Evolutionary conservation across 768 basidiomycete species (phyloP).

Genomic region (Collybiopsis confluens): DNA sequence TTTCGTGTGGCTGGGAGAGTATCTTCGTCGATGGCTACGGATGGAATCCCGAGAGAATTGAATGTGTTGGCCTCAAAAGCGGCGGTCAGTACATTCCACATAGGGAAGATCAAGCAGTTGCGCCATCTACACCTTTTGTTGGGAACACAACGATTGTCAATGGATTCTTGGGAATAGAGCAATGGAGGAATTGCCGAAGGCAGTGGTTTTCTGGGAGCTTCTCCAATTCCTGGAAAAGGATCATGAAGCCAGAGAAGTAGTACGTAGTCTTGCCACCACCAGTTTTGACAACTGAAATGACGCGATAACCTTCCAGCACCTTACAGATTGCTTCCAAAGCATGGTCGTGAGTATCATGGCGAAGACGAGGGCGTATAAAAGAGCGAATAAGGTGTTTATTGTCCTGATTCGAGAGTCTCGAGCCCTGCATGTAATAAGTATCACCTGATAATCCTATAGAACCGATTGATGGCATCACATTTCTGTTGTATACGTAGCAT

Average conservation of each 20-base stretch:
- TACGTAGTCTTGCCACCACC: conserved; percentile 20
- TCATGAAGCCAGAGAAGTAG: conserved; percentile 16
- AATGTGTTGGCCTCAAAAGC: not conserved
- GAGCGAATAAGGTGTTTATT: too few species aligned
- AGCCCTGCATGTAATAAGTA: too few species aligned
- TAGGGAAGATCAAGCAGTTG: conserved; percentile 15
- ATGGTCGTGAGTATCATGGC: too few species aligned
- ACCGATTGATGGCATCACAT: too few species aligned
- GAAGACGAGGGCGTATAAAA: too few species aligned
- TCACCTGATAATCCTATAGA: too few species aligned
- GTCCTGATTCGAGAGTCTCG: too few species aligned
- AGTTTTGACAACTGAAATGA: conserved; percentile 16
- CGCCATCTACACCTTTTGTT: conserved; percentile 19
- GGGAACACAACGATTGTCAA: conserved; percentile 20
- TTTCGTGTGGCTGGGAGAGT: conserved; percentile 11
- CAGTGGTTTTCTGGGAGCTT: too few species aligned
- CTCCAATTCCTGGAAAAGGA: conserved; percentile 13
- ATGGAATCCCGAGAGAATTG: not conserved
- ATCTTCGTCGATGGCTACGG: conserved; percentile 11
- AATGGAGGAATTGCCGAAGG: not conserved
- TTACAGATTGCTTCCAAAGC: too few species aligned
- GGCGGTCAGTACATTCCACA: not conserved
- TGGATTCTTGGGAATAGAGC: conserved; percentile 16
- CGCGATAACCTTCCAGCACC: conserved; percentile 16
- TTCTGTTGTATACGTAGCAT: too few species aligned